A percentile compares a stretch with the other conserved stretches of the same genome.
These are phyloP conservation scores for Phyllosticta citriasiana DNA, from an alignment of 2,329 filamentous ascomycete species.

Conservation along the genomic window DNA sequence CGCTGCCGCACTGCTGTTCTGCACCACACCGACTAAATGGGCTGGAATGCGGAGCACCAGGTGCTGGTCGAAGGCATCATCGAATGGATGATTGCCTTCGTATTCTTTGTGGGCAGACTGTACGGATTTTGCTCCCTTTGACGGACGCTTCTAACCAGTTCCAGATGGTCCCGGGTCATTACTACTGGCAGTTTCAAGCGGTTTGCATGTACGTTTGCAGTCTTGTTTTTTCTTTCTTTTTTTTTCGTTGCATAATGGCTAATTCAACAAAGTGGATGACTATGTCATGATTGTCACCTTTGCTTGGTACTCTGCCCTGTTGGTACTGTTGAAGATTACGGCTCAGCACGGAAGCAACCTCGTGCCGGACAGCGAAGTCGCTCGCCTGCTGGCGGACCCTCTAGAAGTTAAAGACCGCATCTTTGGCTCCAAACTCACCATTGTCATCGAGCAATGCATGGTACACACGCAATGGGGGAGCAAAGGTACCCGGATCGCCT, in stretches of 20 bases:
- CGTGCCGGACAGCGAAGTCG: constrained; percentile 5
- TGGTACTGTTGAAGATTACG: constrained; percentile 13
- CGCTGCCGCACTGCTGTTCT: background rate
- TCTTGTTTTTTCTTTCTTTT: no score
- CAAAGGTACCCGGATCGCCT: background rate
- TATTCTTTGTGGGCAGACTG: constrained; percentile 10
- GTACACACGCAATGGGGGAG: constrained; percentile 12
- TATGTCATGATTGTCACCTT: constrained; percentile 12
- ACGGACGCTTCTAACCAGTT: background rate
- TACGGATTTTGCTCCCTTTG: background rate
- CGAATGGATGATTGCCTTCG: constrained; percentile 5
- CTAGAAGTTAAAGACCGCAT: constrained; percentile 24
- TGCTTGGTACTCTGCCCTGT: constrained; percentile 11
- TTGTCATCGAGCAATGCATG: constrained; percentile 23
- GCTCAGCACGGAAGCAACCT: constrained; percentile 12
- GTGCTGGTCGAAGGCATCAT: constrained; percentile 10
- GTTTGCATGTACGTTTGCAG: background rate
- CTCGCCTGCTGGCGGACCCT: constrained; percentile 10
- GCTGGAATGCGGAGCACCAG: background rate
- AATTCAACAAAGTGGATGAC: constrained; percentile 3
- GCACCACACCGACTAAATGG: background rate
- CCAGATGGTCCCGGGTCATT: constrained; percentile 11
- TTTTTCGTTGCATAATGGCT: background rate
- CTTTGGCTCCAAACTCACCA: constrained; percentile 26
- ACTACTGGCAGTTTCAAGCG: constrained; percentile 5